Conservation (phyloP, 495 filamentous ascomycete species). For the Lentithecium fluviatile region DNA sequence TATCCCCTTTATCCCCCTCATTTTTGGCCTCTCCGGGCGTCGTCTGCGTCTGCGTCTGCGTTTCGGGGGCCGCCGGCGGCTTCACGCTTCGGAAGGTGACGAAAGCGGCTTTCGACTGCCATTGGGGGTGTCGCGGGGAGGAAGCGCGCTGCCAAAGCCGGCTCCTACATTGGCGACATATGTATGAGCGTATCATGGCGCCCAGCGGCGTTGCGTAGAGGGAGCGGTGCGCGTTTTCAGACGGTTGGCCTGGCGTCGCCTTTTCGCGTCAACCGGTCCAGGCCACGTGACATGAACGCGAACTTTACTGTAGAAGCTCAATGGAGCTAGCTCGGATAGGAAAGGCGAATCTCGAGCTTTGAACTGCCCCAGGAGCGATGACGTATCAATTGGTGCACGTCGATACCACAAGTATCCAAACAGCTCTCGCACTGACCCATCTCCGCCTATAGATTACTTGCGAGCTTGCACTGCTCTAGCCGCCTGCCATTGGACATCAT, state of each 20-base stretch:
- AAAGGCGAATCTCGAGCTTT: too few relatives aligned
- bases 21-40: background rate
- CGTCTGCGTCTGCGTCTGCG: background rate
- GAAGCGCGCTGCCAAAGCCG: slow-evolving; percentile 18
- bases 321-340: too few relatives aligned
- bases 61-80: background rate
- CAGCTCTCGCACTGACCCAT: too few relatives aligned
- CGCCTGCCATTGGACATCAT: slow-evolving; percentile 49
- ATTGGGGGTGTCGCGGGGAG: slow-evolving; percentile 16
- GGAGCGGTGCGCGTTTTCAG: slow-evolving; percentile 12
- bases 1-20: background rate
- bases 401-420: too few relatives aligned
- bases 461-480: too few relatives aligned
- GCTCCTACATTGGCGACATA: slow-evolving; percentile 32
- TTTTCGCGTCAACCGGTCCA: too few relatives aligned
- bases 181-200: slow-evolving; percentile 30
- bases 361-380: too few relatives aligned
- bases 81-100: slow-evolving; percentile 15
- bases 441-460: too few relatives aligned
- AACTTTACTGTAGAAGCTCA: too few relatives aligned
- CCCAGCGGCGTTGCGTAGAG: slow-evolving; percentile 4
- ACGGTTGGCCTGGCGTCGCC: background rate
- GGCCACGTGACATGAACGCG: too few relatives aligned
- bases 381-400: too few relatives aligned
- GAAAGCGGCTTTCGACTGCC: slow-evolving; percentile 28